Percentiles rank a stretch among this genome's conserved stretches.
Evolutionary conservation across 2,329 filamentous ascomycete genomes (phyloP).

Genomic region (Pestalotiopsis sp.): DNA sequence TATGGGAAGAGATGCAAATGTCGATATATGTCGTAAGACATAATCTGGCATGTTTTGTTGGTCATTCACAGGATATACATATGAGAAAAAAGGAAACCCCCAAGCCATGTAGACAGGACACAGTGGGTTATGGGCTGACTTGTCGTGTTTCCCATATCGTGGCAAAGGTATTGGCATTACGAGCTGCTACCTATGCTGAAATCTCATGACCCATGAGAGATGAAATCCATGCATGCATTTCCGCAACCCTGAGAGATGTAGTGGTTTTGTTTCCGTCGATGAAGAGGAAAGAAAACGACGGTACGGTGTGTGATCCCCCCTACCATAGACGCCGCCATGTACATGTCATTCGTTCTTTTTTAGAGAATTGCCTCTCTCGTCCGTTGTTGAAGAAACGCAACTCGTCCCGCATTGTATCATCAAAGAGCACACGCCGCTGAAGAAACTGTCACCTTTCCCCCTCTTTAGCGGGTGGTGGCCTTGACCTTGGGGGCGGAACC

Average conservation of each 20-base stretch:
- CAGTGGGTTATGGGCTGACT: not conserved
- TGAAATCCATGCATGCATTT: slow-evolving; percentile 29
- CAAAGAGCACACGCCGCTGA: slow-evolving; percentile 11
- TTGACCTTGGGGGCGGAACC: slow-evolving; percentile 84
- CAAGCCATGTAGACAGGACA: not conserved
- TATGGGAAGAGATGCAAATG: slow-evolving; percentile 49
- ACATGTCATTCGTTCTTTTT: slow-evolving; percentile 22
- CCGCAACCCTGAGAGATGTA: slow-evolving; percentile 30
- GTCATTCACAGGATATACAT: not conserved
- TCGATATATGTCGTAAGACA: slow-evolving; percentile 33
- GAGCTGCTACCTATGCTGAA: slow-evolving; percentile 32
- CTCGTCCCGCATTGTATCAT: slow-evolving; percentile 19
- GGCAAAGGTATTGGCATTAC: slow-evolving; percentile 32
- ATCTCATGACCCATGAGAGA: slow-evolving; percentile 30
- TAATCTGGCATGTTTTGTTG: slow-evolving; percentile 14
- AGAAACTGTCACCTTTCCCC: not conserved
- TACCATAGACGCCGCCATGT: slow-evolving; percentile 36
- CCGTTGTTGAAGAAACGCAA: slow-evolving; percentile 22
- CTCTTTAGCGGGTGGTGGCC: slow-evolving; percentile 79
- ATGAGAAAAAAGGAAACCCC: no score
- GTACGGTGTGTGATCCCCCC: slow-evolving; percentile 32
- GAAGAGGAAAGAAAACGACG: slow-evolving; percentile 15
- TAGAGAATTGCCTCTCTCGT: slow-evolving; percentile 11
- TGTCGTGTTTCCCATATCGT: slow-evolving; percentile 15
- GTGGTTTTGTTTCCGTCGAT: slow-evolving; percentile 20